Evolutionary conservation across 2,329 filamentous ascomycete species (phyloP).

Genomic region (Stachybotrys chartarum): DNA sequence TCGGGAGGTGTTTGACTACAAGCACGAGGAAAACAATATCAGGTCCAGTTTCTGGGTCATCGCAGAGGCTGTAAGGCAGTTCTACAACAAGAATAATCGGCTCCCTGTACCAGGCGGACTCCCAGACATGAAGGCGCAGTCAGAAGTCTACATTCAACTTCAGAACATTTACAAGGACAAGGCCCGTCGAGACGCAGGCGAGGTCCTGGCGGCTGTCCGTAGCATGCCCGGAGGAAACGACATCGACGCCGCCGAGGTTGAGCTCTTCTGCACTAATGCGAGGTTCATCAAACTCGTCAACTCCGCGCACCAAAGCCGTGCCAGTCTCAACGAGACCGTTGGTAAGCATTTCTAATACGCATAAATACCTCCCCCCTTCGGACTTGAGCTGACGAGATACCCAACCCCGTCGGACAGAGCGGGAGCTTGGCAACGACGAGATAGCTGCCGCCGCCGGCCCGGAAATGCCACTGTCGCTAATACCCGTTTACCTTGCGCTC

Average conservation of each 20-base stretch:
- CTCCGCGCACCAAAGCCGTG: slow-evolving; percentile 32
- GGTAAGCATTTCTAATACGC: slow-evolving; percentile 35
- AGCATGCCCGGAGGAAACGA: slow-evolving; percentile 37
- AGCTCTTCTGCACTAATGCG: slow-evolving; percentile 92
- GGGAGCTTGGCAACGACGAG: slow-evolving; percentile 48
- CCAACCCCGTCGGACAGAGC: slow-evolving; percentile 29
- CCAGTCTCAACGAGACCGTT: slow-evolving; percentile 43
- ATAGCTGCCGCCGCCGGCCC: slow-evolving; percentile 37
- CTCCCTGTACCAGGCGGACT: slow-evolving; percentile 81
- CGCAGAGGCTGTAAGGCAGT: slow-evolving; percentile 68
- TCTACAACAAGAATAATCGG: slow-evolving; percentile 64
- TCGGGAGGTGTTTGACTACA: slow-evolving; percentile 70
- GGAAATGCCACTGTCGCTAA: slow-evolving; percentile 49
- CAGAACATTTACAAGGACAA: slow-evolving; percentile 92
- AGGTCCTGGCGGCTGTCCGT: slow-evolving; percentile 63
- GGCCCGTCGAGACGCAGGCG: slow-evolving; percentile 68
- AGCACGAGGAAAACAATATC: slow-evolving; percentile 34
- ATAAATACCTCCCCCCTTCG: background rate
- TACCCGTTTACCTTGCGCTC: slow-evolving; percentile 64
- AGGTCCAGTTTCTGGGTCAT: slow-evolving; percentile 79
- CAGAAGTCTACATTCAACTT: slow-evolving; percentile 78
- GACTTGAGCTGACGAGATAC: background rate
- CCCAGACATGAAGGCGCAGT: slow-evolving; percentile 97
- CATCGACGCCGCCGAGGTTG: slow-evolving; percentile 68
- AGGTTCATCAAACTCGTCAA: slow-evolving; percentile 86